Conservation (phyloP, 371 early-diverging fungal species). For the Mortierella sp. region DNA sequence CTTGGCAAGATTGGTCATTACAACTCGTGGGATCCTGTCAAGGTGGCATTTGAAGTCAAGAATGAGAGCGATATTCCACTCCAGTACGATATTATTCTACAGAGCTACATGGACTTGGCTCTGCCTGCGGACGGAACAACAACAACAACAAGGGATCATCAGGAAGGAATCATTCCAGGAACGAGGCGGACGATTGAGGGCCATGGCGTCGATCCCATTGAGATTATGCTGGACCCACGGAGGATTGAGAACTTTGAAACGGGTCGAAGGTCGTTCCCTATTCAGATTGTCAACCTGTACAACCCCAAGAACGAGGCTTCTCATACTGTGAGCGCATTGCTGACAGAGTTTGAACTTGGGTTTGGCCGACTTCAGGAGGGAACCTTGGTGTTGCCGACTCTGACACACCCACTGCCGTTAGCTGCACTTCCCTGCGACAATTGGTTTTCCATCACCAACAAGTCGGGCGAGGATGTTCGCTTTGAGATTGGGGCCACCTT, state of each 20-base stretch:
- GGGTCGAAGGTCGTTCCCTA: constrained; percentile 62
- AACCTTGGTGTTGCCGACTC: constrained; percentile 75
- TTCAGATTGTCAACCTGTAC: constrained; percentile 70
- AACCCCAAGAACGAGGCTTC: constrained; percentile 73
- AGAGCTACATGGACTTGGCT: constrained; percentile 58
- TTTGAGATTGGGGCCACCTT: constrained; percentile 81
- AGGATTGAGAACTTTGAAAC: constrained; percentile 62
- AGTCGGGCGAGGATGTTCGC: constrained; percentile 78
- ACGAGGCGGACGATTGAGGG: constrained; percentile 51
- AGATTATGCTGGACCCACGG: constrained; percentile 69
- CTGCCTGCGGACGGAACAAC: constrained; percentile 24
- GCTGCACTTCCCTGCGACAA: constrained; percentile 75
- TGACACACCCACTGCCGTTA: constrained; percentile 73
- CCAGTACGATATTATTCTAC: constrained; percentile 67
- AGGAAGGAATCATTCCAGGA: neutral
- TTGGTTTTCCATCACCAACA: constrained; percentile 86
- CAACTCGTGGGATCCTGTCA: constrained; percentile 75
- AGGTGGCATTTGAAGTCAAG: constrained; percentile 67
- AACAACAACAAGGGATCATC: constrained; percentile 34
- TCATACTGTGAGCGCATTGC: constrained; percentile 61
- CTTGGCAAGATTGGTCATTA: constrained; percentile 83
- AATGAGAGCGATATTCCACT: constrained; percentile 77
- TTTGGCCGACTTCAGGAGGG: constrained; percentile 81
- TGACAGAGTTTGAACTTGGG: constrained; percentile 81
- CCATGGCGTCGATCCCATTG: constrained; percentile 53